A percentile compares a stretch with the other conserved stretches of the same genome.
Evolutionary conservation across 2,329 filamentous ascomycete species (phyloP).

Genomic region (Colletotrichum lini): DNA sequence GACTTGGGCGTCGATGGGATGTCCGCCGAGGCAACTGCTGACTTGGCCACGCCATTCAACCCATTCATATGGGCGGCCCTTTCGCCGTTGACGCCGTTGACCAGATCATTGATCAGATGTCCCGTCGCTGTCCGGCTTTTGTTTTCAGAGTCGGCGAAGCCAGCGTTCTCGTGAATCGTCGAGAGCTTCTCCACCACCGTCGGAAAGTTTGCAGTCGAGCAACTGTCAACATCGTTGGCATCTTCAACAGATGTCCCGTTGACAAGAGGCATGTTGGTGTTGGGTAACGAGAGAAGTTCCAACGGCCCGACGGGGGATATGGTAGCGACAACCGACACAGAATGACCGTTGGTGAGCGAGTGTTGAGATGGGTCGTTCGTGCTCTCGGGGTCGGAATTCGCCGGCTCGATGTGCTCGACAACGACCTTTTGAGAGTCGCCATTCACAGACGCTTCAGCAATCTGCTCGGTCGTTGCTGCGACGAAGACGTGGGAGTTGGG

Average conservation of each 20-base stretch:
- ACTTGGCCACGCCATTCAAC: slow-evolving; percentile 15
- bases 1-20: slow-evolving; percentile 39
- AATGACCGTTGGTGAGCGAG: not conserved
- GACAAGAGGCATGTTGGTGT: slow-evolving; percentile 54
- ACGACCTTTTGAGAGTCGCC: not conserved
- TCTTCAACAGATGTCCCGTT: not conserved
- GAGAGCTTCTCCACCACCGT: slow-evolving; percentile 17
- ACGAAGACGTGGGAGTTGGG: slow-evolving; percentile 63
- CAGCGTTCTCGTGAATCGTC: slow-evolving; percentile 29
- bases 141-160: not conserved
- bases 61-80: slow-evolving; percentile 4
- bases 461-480: not conserved
- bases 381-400: no score
- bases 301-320: slow-evolving; percentile 56
- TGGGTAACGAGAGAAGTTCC: slow-evolving; percentile 68
- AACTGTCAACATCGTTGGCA: not conserved
- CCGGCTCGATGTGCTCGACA: not conserved
- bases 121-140: not conserved
- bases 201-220: not conserved
- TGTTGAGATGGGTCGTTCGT: not conserved
- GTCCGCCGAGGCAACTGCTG: slow-evolving; percentile 24
- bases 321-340: not conserved
- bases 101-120: slow-evolving; percentile 38
- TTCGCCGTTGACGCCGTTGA: slow-evolving; percentile 39
- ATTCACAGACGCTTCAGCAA: not conserved